A percentile compares a stretch with the other conserved stretches of the same genome.
Conservation (phyloP, 108 stramenopile genomes). For the Nannochloropsis granulata region DNA sequence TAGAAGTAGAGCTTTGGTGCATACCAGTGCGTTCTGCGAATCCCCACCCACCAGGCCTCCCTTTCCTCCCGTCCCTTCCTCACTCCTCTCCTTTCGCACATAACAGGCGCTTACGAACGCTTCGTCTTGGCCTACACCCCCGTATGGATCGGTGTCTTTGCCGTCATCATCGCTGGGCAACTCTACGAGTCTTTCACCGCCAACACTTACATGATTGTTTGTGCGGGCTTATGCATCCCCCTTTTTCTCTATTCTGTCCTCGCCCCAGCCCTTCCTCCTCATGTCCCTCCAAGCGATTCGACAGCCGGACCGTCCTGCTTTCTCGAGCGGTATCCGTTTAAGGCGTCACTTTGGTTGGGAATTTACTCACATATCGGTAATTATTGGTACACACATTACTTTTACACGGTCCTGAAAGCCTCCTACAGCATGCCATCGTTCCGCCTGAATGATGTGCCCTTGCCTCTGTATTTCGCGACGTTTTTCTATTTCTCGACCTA, state of each 20-base stretch:
- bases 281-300: slow-evolving; percentile 22
- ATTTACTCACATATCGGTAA: slow-evolving; percentile 92
- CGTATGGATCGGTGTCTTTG: slow-evolving; percentile 38
- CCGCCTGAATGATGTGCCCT: slow-evolving; percentile 89
- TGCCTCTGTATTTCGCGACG: slow-evolving; percentile 71
- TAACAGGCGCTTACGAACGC: slow-evolving; percentile 22
- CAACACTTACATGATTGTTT: slow-evolving; percentile 18
- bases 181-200: slow-evolving; percentile 34
- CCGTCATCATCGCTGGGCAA: slow-evolving; percentile 21
- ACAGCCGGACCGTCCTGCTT: slow-evolving; percentile 49
- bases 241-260: background rate
- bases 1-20: background rate
- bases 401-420: slow-evolving; percentile 85
- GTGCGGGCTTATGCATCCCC: slow-evolving; percentile 10
- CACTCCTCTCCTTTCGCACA: background rate
- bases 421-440: slow-evolving; percentile 80
- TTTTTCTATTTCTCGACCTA: slow-evolving; percentile 93
- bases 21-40: background rate
- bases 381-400: slow-evolving; percentile 81
- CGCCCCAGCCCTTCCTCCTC: background rate
- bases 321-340: slow-evolving; percentile 57
- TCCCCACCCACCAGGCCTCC: background rate
- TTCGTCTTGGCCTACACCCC: slow-evolving; percentile 31
- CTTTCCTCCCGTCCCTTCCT: background rate
- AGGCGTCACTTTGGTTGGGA: slow-evolving; percentile 74